Conservation (phyloP, 345 rosid genomes). For the Eucalyptus polyanthemos region DNA sequence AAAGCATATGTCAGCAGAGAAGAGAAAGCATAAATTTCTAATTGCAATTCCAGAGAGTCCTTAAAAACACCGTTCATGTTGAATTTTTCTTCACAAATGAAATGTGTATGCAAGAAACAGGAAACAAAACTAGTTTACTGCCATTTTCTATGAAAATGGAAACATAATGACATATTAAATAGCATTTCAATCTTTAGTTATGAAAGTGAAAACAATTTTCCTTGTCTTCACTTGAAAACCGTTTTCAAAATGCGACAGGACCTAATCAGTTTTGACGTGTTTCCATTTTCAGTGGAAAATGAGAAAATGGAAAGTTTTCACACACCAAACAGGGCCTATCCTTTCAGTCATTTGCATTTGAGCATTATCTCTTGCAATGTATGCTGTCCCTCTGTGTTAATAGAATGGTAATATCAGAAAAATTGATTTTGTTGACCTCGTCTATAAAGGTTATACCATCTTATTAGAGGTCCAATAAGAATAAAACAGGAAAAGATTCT, state of each 20-base stretch:
- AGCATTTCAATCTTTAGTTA: background rate
- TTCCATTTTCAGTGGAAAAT: background rate
- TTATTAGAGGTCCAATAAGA: background rate
- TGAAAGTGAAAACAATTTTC: background rate
- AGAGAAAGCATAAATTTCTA: background rate
- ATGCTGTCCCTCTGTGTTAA: background rate
- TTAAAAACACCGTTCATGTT: background rate
- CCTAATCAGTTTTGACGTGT: background rate
- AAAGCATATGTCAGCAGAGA: background rate
- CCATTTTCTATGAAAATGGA: background rate
- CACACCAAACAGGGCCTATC: background rate
- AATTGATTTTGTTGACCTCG: background rate
- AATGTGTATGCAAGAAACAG: background rate
- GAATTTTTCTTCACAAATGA: background rate
- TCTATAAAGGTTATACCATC: background rate
- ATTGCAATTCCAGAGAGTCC: background rate
- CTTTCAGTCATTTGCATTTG: background rate
- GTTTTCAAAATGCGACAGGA: background rate
- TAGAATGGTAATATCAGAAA: background rate
- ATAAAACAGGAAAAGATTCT: background rate
- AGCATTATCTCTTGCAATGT: background rate
- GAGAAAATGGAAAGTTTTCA: background rate
- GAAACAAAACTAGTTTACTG: background rate
- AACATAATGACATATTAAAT: background rate
- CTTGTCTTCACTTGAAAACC: background rate